Percentiles rank a stretch among this genome's conserved stretches.
Conservation (phyloP, 2,329 filamentous ascomycete species). For the Huntiella bhutanensis region DNA sequence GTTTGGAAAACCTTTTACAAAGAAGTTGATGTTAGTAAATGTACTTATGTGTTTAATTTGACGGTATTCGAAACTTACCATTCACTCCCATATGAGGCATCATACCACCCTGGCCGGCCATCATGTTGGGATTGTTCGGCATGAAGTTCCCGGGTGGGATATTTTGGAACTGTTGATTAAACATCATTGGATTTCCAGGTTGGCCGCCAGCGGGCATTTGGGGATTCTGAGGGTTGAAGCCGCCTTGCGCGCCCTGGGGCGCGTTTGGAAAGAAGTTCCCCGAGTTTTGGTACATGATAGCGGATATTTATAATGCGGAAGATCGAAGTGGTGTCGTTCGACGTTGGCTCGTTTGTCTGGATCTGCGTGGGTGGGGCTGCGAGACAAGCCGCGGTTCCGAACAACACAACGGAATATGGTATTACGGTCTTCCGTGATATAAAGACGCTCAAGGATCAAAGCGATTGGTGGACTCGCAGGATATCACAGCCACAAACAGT, state of each 20-base stretch:
- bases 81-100: conserved; percentile 44
- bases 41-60: background rate
- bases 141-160: conserved; percentile 35
- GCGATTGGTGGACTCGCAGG: too few species aligned
- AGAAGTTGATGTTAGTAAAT: background rate
- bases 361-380: too few species aligned
- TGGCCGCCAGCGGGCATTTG: conserved; percentile 9
- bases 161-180: conserved; percentile 10
- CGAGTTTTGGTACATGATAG: conserved; percentile 9
- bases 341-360: too few species aligned
- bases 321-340: too few species aligned
- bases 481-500: too few species aligned
- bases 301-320: too few species aligned
- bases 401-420: too few species aligned
- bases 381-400: too few species aligned
- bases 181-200: conserved; percentile 10
- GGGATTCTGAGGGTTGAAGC: conserved; percentile 10
- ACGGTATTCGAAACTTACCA: conserved; percentile 17
- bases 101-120: conserved; percentile 37
- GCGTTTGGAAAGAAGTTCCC: conserved; percentile 8
- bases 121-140: conserved; percentile 31
- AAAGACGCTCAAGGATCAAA: too few species aligned
- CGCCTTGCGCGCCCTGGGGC: conserved; percentile 6
- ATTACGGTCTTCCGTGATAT: too few species aligned
- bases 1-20: conserved; percentile 4